A percentile compares a stretch with the other conserved stretches of the same genome.
These are phyloP conservation scores for Saccharomycopsis capsularis DNA, from an alignment of 805 yeast genomes.

Conservation along the genomic window DNA sequence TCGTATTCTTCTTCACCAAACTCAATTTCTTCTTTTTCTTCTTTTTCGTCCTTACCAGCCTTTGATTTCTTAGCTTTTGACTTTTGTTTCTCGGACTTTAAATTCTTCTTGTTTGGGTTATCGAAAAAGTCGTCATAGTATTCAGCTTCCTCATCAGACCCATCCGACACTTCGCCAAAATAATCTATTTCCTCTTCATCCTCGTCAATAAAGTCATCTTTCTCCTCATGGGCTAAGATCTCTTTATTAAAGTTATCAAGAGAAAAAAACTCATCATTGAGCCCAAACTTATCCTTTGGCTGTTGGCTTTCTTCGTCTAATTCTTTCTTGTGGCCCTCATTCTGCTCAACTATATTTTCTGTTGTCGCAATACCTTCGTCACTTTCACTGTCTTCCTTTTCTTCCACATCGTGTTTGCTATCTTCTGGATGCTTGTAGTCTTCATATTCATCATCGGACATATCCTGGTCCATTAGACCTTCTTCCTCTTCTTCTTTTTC, in stretches of 20 bases:
- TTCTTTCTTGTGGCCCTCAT: slow-evolving; percentile 26
- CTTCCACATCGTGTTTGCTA: slow-evolving; percentile 33
- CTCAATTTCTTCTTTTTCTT: slow-evolving; percentile 35
- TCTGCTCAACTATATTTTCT: slow-evolving; percentile 27
- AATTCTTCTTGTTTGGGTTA: too few species aligned
- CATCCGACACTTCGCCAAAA: slow-evolving; percentile 45
- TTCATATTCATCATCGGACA: slow-evolving; percentile 25
- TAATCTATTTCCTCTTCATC: slow-evolving; percentile 47
- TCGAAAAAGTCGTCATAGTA: slow-evolving; percentile 66
- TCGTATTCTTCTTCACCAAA: slow-evolving; percentile 58
- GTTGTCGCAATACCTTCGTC: slow-evolving; percentile 27
- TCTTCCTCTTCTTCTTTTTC: slow-evolving; percentile 22
- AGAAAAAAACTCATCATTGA: slow-evolving; percentile 79
- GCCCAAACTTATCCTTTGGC: slow-evolving; percentile 38
- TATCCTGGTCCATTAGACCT: slow-evolving; percentile 23
- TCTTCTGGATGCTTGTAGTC: slow-evolving; percentile 27
- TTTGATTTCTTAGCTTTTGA: slow-evolving; percentile 10
- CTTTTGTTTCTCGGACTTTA: too few species aligned
- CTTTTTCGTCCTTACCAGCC: slow-evolving; percentile 20
- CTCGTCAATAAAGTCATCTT: slow-evolving; percentile 35
- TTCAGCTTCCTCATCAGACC: slow-evolving; percentile 49
- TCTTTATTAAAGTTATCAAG: slow-evolving; percentile 78
- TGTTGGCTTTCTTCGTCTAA: slow-evolving; percentile 29
- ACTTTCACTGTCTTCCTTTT: slow-evolving; percentile 30
- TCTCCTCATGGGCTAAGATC: slow-evolving; percentile 55